A percentile compares a stretch with the other conserved stretches of the same genome.
Evolutionary conservation across 2,329 filamentous ascomycete genomes (phyloP).

Genomic region (Bisporella sp.): DNA sequence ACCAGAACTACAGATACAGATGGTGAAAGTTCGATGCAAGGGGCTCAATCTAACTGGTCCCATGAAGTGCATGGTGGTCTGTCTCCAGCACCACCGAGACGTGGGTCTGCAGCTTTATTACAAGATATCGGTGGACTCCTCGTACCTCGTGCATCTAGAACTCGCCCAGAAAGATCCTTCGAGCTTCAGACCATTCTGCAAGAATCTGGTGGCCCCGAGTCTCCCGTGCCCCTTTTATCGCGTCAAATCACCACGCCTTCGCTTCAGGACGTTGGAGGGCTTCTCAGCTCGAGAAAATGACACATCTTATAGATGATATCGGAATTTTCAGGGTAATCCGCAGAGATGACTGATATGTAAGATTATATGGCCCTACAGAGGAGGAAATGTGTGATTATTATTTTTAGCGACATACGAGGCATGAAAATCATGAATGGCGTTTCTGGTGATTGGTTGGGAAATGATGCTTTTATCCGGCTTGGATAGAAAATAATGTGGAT

Average conservation of each 20-base stretch:
- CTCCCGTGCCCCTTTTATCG: slow-evolving; percentile 10
- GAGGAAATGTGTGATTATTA: no score
- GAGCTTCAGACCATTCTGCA: slow-evolving; percentile 23
- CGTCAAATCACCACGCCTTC: slow-evolving; percentile 24
- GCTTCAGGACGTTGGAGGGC: slow-evolving; percentile 36
- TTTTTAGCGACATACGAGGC: no score
- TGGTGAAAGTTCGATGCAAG: slow-evolving; percentile 17
- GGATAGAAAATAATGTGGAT: no score
- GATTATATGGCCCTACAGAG: no score
- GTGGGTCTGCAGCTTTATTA: slow-evolving; percentile 50
- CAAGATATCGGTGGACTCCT: slow-evolving; percentile 52
- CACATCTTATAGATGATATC: no score
- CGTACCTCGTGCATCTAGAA: slow-evolving; percentile 29
- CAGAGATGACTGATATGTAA: no score
- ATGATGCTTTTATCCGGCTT: no score
- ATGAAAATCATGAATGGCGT: no score
- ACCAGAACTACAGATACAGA: slow-evolving; percentile 21
- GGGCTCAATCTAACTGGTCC: slow-evolving; percentile 11
- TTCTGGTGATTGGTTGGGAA: no score
- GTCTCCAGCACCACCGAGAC: slow-evolving; percentile 37
- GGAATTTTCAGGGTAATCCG: no score
- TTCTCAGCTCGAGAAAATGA: slow-evolving; percentile 18
- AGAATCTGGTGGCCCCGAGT: slow-evolving; percentile 10
- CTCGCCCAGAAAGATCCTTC: slow-evolving; percentile 10
- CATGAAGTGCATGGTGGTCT: slow-evolving; percentile 19